A percentile compares a stretch with the other conserved stretches of the same genome.
Evolutionary conservation across 2,329 filamentous ascomycete species (phyloP).

Genomic region (Fusarium denticulatum): DNA sequence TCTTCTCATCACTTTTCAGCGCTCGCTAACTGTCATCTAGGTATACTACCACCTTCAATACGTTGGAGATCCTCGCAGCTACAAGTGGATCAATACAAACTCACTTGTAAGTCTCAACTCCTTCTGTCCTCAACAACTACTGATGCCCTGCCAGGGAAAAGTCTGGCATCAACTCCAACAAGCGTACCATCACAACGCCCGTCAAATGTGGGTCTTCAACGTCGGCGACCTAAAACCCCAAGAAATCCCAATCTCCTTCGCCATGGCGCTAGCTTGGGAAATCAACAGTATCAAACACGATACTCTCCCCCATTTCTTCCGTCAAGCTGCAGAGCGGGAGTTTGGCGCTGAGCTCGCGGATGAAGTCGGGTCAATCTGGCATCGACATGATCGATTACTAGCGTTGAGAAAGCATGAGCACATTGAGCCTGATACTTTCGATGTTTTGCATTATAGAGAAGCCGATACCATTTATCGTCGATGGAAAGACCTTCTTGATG

Average conservation of each 20-base stretch:
- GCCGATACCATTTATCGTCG: slow-evolving; percentile 59
- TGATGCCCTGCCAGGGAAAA: slow-evolving; percentile 41
- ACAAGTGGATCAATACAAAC: slow-evolving; percentile 72
- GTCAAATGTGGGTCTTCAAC: slow-evolving; percentile 70
- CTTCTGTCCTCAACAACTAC: fast-evolving
- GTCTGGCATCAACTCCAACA: slow-evolving; percentile 63
- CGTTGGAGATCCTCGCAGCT: slow-evolving; percentile 68
- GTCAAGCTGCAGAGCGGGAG: slow-evolving; percentile 57
- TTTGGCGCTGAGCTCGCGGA: slow-evolving; percentile 57
- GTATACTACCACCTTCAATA: slow-evolving; percentile 68
- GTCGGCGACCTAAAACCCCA: slow-evolving; percentile 70
- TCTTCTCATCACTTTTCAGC: fast-evolving
- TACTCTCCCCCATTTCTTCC: slow-evolving; percentile 55
- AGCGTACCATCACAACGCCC: slow-evolving; percentile 59
- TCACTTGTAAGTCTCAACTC: slow-evolving; percentile 53
- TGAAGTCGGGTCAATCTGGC: slow-evolving; percentile 58
- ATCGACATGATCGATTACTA: slow-evolving; percentile 57
- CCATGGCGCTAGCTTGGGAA: slow-evolving; percentile 67
- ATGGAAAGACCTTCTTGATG: slow-evolving; percentile 57
- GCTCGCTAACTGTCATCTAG: slow-evolving; percentile 39
- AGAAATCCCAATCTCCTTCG: slow-evolving; percentile 65
- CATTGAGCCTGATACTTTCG: slow-evolving; percentile 65
- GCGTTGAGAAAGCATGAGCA: slow-evolving; percentile 67
- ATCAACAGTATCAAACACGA: slow-evolving; percentile 55
- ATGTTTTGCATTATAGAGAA: slow-evolving; percentile 67